These are phyloP conservation scores for Incumbomyces delicatus DNA, from an alignment of 2,329 filamentous ascomycete genomes.

Conservation along the genomic window DNA sequence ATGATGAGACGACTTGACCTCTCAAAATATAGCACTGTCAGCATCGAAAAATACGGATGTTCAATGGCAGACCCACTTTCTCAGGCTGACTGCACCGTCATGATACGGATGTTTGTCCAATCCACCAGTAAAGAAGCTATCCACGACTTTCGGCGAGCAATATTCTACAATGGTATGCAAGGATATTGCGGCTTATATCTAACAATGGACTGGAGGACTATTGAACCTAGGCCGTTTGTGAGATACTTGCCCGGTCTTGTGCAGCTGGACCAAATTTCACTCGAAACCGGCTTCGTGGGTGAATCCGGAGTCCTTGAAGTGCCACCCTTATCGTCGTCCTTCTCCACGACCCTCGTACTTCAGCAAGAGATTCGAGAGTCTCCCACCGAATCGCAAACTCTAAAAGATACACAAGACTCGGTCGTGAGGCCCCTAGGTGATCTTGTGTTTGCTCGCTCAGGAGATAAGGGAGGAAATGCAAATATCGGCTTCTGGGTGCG, in stretches of 20 bases:
- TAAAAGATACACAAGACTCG: constrained; percentile 11
- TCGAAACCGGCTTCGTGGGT: too few species aligned
- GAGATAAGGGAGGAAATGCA: constrained; percentile 30
- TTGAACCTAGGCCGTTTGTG: constrained; percentile 4
- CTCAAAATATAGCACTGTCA: constrained; percentile 28
- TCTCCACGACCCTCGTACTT: too few species aligned
- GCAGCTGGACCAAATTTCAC: constrained; percentile 5
- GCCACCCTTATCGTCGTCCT: too few species aligned
- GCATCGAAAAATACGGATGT: constrained; percentile 27
- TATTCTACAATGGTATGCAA: too few species aligned
- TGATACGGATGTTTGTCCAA: constrained; percentile 8
- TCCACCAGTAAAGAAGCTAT: constrained; percentile 6
- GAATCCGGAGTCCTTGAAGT: too few species aligned
- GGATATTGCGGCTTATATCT: too few species aligned
- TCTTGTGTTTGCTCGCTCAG: constrained; percentile 33
- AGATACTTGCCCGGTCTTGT: constrained; percentile 6
- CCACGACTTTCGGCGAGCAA: too few species aligned
- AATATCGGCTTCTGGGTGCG: constrained; percentile 32
- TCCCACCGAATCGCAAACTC: too few species aligned
- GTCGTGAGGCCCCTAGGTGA: constrained; percentile 30
- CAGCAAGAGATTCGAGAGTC: too few species aligned
- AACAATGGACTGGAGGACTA: too few species aligned
- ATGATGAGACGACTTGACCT: constrained; percentile 18
- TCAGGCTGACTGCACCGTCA: constrained; percentile 33
- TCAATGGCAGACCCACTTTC: constrained; percentile 28